Percentiles rank a stretch among this genome's conserved stretches.
Conservation (phyloP, 306 rosid species). For the Sechiopsis laciniata region DNA sequence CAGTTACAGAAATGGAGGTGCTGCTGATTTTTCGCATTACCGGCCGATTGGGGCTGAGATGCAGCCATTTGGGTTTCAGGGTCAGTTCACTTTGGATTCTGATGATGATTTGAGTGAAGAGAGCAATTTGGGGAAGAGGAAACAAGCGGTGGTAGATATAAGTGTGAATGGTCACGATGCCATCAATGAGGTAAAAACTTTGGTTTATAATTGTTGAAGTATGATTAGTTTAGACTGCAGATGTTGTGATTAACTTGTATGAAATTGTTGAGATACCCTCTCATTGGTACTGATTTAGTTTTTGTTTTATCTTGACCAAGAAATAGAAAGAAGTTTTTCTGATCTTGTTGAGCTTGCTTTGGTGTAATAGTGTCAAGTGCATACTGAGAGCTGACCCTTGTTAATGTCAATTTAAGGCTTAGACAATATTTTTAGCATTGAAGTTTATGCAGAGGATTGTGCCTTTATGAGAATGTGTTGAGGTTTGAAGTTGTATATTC, state of each 20-base stretch:
- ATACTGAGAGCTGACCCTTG: background rate
- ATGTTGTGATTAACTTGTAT: slow-evolving; percentile 23
- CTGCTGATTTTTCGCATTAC: slow-evolving; percentile 23
- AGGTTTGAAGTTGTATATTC: background rate
- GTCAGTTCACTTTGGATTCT: slow-evolving; percentile 62
- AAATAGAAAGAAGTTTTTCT: background rate
- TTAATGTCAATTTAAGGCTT: background rate
- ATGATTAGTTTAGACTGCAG: slow-evolving; percentile 15
- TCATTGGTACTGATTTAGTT: slow-evolving; percentile 20
- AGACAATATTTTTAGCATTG: background rate
- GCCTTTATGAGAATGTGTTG: background rate
- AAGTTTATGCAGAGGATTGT: background rate
- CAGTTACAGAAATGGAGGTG: slow-evolving; percentile 28
- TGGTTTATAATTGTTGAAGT: background rate
- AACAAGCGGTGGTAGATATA: slow-evolving; percentile 31
- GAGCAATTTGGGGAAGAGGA: slow-evolving; percentile 28
- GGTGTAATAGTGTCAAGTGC: background rate
- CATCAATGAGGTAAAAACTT: slow-evolving; percentile 31
- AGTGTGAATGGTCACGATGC: slow-evolving; percentile 48
- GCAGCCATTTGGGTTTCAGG: slow-evolving; percentile 34
- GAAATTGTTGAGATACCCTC: slow-evolving; percentile 24
- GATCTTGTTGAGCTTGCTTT: background rate
- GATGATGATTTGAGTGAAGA: slow-evolving; percentile 41
- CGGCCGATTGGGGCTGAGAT: slow-evolving; percentile 51
- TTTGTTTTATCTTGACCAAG: background rate